Evolutionary conservation across 2,329 filamentous ascomycete genomes (phyloP), one percentile per base, ranked within the genome.

Genomic region (Cadophora malorum): DNA sequence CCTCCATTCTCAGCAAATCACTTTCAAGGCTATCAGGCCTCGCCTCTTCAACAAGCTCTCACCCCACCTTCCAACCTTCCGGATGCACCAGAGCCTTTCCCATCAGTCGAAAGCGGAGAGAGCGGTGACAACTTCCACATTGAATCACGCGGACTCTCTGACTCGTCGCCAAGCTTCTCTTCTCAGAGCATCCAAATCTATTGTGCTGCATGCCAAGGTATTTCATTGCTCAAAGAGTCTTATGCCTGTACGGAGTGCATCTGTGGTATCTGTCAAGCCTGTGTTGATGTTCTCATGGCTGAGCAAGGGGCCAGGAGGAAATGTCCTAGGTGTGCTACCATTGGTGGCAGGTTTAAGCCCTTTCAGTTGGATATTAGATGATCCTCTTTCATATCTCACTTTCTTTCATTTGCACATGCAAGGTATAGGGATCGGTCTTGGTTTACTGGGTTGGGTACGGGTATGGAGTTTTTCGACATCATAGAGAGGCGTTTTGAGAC

Each of bases 241-340:
- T 97, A 94, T 77, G 95, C 95, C 25, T 98, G 95, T 79, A 97
- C 94, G 0, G 94, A 97, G 79, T 98, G 96, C 79, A 97, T 98
- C 71, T 97, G 93, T 78, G 95, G 94, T 19, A 86, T 98, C 61
- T 98, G 96, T 79, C 88, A 90, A 71, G 89, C 93, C 68, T 98
- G 95, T 76, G 93, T 97, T 67, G 91, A 94, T 75, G 88, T 92
- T 41, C 83, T 95, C 65, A 89, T 93, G 80, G 87, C 86, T 73
- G 91, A 93, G 78, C 90, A 93, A 78, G 89, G 91, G 62, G 91
- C 91, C 14, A 82, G 91, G 70, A 87, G 90, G 75, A 92, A 91
- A 78, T 96, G 92, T 81, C 92, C 92, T 67, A 86, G 90, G 72
- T 96, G 92, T 78, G 90, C 90, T 65, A 92, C 90, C 49, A 90